Conservation (phyloP, 805 yeast species). For the Sungouiozyma ichnusensis region DNA sequence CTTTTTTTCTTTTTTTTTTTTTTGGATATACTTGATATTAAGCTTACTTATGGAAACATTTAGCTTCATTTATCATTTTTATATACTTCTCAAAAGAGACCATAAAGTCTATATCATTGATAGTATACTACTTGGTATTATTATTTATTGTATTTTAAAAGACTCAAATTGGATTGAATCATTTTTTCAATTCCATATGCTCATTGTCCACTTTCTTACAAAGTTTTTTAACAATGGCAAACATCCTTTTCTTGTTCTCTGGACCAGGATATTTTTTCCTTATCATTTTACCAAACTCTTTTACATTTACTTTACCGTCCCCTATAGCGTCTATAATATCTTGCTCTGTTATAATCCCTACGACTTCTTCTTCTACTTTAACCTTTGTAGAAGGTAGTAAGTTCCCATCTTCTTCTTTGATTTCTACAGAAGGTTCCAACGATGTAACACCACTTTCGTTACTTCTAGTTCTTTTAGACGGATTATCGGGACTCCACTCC, state of each 20-base stretch:
- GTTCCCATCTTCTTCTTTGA: slow-evolving; percentile 7
- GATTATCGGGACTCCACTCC: slow-evolving; percentile 64
- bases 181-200: slow-evolving; percentile 23
- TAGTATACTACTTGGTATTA: background rate
- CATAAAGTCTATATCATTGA: background rate
- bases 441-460: slow-evolving; percentile 1
- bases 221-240: slow-evolving; percentile 23
- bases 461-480: slow-evolving; percentile 30
- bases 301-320: slow-evolving; percentile 30
- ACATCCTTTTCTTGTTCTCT: slow-evolving; percentile 23
- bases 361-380: slow-evolving; percentile 27
- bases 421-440: slow-evolving; percentile 1
- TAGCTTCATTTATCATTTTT: background rate
- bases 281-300: slow-evolving; percentile 53
- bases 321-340: slow-evolving; percentile 60
- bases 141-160: background rate
- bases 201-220: slow-evolving; percentile 24
- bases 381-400: slow-evolving; percentile 32
- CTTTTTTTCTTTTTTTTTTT: no score
- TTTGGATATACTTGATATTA: no score
- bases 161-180: background rate
- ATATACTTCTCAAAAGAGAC: no score
- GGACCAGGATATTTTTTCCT: slow-evolving; percentile 38
- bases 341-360: slow-evolving; percentile 36
- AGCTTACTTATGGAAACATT: background rate